These are phyloP conservation scores for Metroxylon sagu DNA, from an alignment of 176 grass and related monocot genomes.

Conservation along the genomic window DNA sequence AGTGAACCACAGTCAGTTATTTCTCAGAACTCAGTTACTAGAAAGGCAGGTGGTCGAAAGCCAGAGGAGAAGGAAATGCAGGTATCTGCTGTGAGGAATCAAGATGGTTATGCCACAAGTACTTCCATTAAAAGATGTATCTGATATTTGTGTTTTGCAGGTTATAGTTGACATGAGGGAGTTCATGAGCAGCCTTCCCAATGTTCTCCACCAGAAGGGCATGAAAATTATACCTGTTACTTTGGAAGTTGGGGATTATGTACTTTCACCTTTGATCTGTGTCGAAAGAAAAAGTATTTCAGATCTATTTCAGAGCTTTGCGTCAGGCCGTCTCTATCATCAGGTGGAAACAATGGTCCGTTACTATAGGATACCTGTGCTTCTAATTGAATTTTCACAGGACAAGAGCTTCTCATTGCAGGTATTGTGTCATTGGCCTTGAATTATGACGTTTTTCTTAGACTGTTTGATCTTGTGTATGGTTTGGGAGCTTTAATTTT, in stretches of 20 bases:
- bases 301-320: conserved; percentile 94
- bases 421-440: conserved; percentile 27
- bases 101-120: neutral
- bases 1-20: conserved; percentile 50
- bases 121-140: conserved; percentile 1
- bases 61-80: conserved; percentile 66
- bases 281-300: conserved; percentile 91
- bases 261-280: conserved; percentile 93
- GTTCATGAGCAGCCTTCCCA: conserved; percentile 97
- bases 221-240: conserved; percentile 74
- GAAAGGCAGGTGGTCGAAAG: conserved; percentile 78
- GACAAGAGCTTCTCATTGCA: conserved; percentile 98
- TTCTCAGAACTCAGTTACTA: conserved; percentile 70
- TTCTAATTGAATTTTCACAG: conserved; percentile 93
- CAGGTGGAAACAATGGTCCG: conserved; percentile 86
- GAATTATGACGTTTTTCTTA: no score
- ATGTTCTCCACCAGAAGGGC: conserved; percentile 91
- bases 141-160: conserved; percentile 32
- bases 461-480: no score
- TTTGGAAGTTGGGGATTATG: conserved; percentile 92
- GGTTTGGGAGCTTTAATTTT: no score
- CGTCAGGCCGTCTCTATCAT: conserved; percentile 85
- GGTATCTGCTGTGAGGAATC: conserved; percentile 20
- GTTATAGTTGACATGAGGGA: conserved; percentile 97
- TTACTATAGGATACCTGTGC: conserved; percentile 93